These are phyloP conservation scores for Lachnellula suecica DNA, from an alignment of 2,329 filamentous ascomycete genomes.

Conservation along the genomic window DNA sequence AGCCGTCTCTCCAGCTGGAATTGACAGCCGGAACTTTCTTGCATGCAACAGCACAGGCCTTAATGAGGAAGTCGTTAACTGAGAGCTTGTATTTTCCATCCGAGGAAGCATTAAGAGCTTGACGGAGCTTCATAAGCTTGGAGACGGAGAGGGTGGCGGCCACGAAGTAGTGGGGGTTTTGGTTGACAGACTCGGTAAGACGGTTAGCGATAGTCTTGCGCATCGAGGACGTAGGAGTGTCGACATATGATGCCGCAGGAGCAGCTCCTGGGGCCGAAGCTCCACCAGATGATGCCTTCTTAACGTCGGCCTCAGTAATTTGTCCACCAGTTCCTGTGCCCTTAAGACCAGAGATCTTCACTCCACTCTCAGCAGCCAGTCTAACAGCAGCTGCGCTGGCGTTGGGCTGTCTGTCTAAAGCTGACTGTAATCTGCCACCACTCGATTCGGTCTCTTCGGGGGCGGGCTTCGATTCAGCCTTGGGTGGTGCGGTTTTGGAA, in stretches of 20 bases:
- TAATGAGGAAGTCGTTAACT: constrained; percentile 99
- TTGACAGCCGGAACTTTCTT: constrained; percentile 95
- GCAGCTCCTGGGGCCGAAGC: constrained; percentile 45
- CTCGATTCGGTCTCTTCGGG: constrained; percentile 71
- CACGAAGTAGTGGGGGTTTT: constrained; percentile 99
- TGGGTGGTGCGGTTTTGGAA: constrained; percentile 59
- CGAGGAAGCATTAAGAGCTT: constrained; percentile 83
- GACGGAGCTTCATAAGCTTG: constrained; percentile 95
- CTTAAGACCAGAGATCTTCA: constrained; percentile 77
- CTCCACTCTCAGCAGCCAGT: constrained; percentile 80
- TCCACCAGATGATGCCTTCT: constrained; percentile 69
- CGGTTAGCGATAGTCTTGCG: constrained; percentile 96
- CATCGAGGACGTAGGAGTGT: constrained; percentile 85
- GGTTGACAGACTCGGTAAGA: constrained; percentile 82
- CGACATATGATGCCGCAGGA: constrained; percentile 71
- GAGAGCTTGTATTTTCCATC: constrained; percentile 98
- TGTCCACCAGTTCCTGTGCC: constrained; percentile 82
- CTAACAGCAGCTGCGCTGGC: constrained; percentile 73
- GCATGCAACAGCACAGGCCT: constrained; percentile 85
- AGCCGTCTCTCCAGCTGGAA: constrained; percentile 87
- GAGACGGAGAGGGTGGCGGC: constrained; percentile 85
- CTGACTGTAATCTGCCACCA: constrained; percentile 76
- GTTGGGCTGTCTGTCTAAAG: constrained; percentile 78
- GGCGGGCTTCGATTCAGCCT: constrained; percentile 63
- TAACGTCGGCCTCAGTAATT: constrained; percentile 89